Base-by-base conservation (phyloP, 768 basidiomycete genomes). In the Tricholoma furcatifolium region DNA sequence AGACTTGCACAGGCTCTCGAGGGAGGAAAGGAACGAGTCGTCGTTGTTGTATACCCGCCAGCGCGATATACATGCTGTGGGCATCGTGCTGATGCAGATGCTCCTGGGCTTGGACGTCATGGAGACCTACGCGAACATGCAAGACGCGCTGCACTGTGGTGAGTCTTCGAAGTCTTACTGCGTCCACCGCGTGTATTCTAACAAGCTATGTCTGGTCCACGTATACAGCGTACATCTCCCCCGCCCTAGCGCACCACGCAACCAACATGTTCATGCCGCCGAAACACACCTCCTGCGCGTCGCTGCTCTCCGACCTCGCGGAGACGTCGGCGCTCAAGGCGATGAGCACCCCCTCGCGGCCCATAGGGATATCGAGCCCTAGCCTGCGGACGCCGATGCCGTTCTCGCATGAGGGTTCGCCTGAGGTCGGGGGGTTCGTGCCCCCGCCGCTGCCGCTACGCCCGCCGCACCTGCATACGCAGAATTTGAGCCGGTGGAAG, bases 81-180 rank as follows among this genome's bases (percentile, higher is more conserved):
- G 90, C 0, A 79, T 95, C 21, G 77, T 93, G 2, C 71, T 94
- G 35, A 61, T 93, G 47, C 91, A 95, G 68, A 92, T 96, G 90
- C 67, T 96, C 11, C 70, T 85, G n/a, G 94, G 94, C 0, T 69
- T 84, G 47, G 81, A 89, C 57, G 85, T 89, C 8, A 78, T 76
- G 50, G 74, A 73, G 46, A 73, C 75, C 40, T 88, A 75, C 59
- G 67, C 71, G 24, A 80, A 83, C 51, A 76, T 81, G 2, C 77
- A 81, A 14, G 72, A 74, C 21, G 88, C 87, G 3, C 67, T 90
- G 7, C 74, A 76, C 50, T 74, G 74, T 43, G 74, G 88, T 87
- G 64, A 39, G 79, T 27, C n/a, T 6, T 15, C n/a, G n/a, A n/a
- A n/a, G n/a, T 14, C 34, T 23, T 14, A 11, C 17, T 7, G 7